Conservation (phyloP, 2,329 filamentous ascomycete genomes). For the Ophiostoma triangulosporum region DNA sequence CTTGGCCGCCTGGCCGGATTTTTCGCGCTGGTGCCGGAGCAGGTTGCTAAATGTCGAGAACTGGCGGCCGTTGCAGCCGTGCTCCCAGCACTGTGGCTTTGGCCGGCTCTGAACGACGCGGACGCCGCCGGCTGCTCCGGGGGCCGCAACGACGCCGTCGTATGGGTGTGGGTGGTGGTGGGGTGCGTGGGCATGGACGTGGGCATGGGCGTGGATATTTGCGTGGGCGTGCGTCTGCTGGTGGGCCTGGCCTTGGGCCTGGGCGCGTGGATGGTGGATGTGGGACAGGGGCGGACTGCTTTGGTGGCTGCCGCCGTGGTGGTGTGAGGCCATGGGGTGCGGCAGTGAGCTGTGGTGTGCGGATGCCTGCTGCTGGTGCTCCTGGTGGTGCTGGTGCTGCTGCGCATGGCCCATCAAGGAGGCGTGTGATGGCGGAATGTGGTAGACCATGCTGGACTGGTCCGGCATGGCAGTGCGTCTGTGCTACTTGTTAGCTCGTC, state of each 20-base stretch:
- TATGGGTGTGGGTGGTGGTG: not conserved
- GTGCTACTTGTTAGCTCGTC: not conserved
- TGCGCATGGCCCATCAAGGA: not conserved
- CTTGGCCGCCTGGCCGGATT: slow-evolving; percentile 81
- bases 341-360: slow-evolving; percentile 5
- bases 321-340: slow-evolving; percentile 1
- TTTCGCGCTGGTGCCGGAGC: slow-evolving; percentile 82
- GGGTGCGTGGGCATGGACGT: not conserved
- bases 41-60: slow-evolving; percentile 97
- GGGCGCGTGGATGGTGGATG: not conserved
- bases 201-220: not conserved
- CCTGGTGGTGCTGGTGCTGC: slow-evolving; percentile 11
- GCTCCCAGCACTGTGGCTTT: slow-evolving; percentile 96
- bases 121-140: slow-evolving; percentile 31
- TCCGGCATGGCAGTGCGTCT: slow-evolving; percentile 3
- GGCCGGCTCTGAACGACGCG: slow-evolving; percentile 63
- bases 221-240: not conserved
- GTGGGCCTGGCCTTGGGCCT: not conserved
- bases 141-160: slow-evolving; percentile 14
- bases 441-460: not conserved
- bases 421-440: not conserved
- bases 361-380: not conserved
- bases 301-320: slow-evolving; percentile 1
- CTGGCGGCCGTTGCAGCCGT: slow-evolving; percentile 88
- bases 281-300: slow-evolving; percentile 7